Evolutionary conservation across 768 basidiomycete genomes (phyloP).

Genomic region (Exidia glandulosa): DNA sequence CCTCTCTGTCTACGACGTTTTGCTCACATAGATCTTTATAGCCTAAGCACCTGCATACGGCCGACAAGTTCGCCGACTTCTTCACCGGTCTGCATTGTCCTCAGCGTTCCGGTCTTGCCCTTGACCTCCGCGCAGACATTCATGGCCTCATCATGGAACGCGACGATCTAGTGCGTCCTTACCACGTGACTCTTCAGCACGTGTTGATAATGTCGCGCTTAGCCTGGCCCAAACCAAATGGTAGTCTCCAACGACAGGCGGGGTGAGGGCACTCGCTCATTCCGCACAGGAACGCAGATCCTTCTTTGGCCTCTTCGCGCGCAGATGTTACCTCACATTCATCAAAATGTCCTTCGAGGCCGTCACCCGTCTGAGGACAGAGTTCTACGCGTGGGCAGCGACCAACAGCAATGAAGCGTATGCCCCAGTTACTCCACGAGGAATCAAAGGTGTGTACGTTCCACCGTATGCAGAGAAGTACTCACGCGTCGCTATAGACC

Average conservation of each 20-base stretch:
- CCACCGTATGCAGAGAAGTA: background rate
- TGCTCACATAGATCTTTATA: conserved; percentile 12
- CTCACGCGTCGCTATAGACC: conserved; percentile 21
- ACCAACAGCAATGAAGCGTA: conserved; percentile 41
- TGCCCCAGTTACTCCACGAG: conserved; percentile 27
- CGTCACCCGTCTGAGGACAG: conserved; percentile 50
- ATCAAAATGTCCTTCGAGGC: conserved; percentile 67
- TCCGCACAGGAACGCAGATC: conserved; percentile 53
- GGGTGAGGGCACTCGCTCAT: background rate
- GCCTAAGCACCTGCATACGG: conserved; percentile 40
- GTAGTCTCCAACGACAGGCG: conserved; percentile 7
- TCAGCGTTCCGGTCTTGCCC: background rate
- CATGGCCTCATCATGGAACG: conserved; percentile 50
- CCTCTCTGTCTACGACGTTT: background rate
- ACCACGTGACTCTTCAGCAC: too few relatives aligned
- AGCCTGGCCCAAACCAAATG: conserved; percentile 1
- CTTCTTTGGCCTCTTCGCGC: conserved; percentile 70
- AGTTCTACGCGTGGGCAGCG: conserved; percentile 54
- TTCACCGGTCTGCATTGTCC: conserved; percentile 21
- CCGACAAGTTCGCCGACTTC: conserved; percentile 55
- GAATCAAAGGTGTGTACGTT: conserved; percentile 27
- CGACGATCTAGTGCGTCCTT: conserved; percentile 35
- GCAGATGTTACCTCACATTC: conserved; percentile 65
- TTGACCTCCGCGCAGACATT: conserved; percentile 39
- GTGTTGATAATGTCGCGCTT: background rate